Base-by-base conservation (phyloP, 1,284 basidiomycete genomes). In the Coniferiporia weirii region DNA sequence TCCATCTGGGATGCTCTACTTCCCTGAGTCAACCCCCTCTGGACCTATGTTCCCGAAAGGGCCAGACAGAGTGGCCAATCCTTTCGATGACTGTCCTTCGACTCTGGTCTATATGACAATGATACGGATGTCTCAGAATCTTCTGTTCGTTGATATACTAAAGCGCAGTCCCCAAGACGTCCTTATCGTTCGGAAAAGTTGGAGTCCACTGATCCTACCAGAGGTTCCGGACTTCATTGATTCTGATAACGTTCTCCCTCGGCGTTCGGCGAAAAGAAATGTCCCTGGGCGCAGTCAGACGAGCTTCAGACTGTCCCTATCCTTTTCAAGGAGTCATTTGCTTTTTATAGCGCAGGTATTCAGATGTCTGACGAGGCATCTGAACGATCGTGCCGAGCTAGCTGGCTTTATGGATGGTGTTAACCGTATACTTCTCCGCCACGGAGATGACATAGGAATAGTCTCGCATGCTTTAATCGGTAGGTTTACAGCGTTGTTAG, bases 341-440 rank as follows among this genome's bases (percentile, higher is more conserved):
- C 73, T 89, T 6, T 73, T 91, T 34, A 76, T 88, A n/a, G 79
- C 80, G 3, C 84, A 88, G 64, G 76, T 91, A 7, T 91, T 92
- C 67, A 78, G 83, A 15, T 84, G 81, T 1, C 80, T 91, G 75
- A 85, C 88, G n/a, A 76, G 88, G 22, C 87, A 90, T 71, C 76
- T 90, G 59, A 90, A 82, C 66, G 87, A 90, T 65, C 77, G 85
- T n/a, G 79, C 78, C 43, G 90, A 93, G 65, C 72, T 93, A 19
- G 80, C 81, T 1, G 70, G 85, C 45, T 79, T 90, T 22, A 71
- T 91, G 38, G 84, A 89, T 66, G 88, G 87, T 15, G 70, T 91
- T 22, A 87, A 86, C 66, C 77, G 79, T 1, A 85, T 89, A 48
- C 70, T 93, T 13, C 70, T 84, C 13, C 72, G 73, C 1, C 88